Conservation (phyloP, 2,329 filamentous ascomycete species). For the Xylariaceae sp. region DNA sequence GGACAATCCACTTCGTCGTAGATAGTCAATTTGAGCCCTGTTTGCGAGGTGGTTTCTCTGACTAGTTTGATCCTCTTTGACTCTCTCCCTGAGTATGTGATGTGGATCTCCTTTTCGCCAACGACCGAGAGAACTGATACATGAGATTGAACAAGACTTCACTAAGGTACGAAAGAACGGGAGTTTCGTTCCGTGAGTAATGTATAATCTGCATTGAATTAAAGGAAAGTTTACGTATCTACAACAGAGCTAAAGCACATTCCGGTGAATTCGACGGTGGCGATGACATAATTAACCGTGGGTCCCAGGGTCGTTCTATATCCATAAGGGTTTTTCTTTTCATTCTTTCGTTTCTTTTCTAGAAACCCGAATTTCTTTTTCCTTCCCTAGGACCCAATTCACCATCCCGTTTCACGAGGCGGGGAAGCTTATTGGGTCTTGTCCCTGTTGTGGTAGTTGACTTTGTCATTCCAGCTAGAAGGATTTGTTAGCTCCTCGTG, state of each 20-base stretch:
- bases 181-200: background rate
- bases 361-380: background rate
- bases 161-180: background rate
- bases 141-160: background rate
- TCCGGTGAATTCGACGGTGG: slow-evolving; percentile 2
- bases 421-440: slow-evolving; percentile 47
- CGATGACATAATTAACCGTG: slow-evolving; percentile 7
- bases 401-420: background rate
- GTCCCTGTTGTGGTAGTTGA: slow-evolving; percentile 98
- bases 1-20: slow-evolving; percentile 2
- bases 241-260: slow-evolving; percentile 15
- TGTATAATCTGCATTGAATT: slow-evolving; percentile 12
- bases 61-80: too few species aligned
- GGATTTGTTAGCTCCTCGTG: background rate
- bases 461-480: slow-evolving; percentile 79
- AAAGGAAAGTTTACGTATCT: slow-evolving; percentile 19
- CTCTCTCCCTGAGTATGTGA: too few species aligned
- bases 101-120: too few species aligned
- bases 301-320: slow-evolving; percentile 13
- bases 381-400: too few species aligned
- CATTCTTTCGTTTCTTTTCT: background rate
- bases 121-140: background rate
- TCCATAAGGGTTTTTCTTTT: background rate
- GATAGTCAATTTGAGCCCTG: background rate
- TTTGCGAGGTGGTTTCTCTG: background rate